Evolutionary conservation across 106 monocot species (phyloP).

Genomic region (Triglochin maritima): DNA sequence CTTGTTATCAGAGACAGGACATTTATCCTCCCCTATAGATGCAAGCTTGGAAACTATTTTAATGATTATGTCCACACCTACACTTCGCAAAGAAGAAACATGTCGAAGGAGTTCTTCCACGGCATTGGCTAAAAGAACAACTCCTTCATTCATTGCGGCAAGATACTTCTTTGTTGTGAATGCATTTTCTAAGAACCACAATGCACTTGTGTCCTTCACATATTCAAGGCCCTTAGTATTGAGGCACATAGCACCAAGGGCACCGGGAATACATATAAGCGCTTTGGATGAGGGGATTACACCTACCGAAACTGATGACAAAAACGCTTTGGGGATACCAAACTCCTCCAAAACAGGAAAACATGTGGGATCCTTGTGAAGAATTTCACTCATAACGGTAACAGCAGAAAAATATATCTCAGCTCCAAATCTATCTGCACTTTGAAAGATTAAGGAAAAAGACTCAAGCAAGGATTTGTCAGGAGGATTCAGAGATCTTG

Average conservation of each 20-base stretch:
- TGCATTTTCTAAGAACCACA: constrained; percentile 67
- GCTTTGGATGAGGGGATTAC: constrained; percentile 88
- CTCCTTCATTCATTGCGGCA: constrained; percentile 97
- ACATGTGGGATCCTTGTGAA: constrained; percentile 96
- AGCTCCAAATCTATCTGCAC: constrained; percentile 72
- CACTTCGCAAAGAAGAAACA: constrained; percentile 73
- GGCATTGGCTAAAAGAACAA: constrained; percentile 93
- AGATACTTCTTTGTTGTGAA: constrained; percentile 90
- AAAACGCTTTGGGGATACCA: constrained; percentile 83
- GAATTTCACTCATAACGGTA: constrained; percentile 98
- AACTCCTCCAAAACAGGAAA: constrained; percentile 54
- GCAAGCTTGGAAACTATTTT: constrained; percentile 77
- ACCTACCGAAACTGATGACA: constrained; percentile 63
- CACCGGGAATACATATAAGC: constrained; percentile 89
- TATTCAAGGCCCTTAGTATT: constrained; percentile 81
- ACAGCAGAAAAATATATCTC: constrained; percentile 98
- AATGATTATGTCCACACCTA: constrained; percentile 87
- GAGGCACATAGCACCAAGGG: constrained; percentile 94
- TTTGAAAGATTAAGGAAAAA: constrained; percentile 71
- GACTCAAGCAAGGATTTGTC: constrained; percentile 53
- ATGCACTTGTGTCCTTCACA: constrained; percentile 54
- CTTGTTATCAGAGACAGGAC: constrained; percentile 24
- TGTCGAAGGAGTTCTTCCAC: constrained; percentile 96
- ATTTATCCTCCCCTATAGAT: constrained; percentile 41
- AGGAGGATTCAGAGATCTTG: constrained; percentile 53